These are phyloP conservation scores for Litsea cubeba DNA, from an alignment of 164 flowering plant species.

Conservation along the genomic window DNA sequence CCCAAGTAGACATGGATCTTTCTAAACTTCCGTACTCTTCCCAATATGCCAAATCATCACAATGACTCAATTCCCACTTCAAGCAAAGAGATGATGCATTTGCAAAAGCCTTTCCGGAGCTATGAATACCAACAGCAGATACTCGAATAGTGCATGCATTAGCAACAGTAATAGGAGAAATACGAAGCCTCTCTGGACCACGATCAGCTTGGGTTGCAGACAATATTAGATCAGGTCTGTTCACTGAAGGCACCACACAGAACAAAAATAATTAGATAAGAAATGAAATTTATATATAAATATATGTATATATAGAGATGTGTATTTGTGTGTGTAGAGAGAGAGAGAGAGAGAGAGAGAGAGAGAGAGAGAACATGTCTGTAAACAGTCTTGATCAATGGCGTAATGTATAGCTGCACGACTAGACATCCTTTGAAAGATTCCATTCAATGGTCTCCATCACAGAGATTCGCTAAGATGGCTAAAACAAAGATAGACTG, in stretches of 20 bases:
- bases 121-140: constrained; percentile 77
- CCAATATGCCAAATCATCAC: constrained; percentile 68
- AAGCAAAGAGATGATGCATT: constrained; percentile 83
- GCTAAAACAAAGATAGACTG: too few species aligned
- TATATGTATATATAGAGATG: not conserved
- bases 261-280: not conserved
- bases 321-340: too few species aligned
- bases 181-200: constrained; percentile 43
- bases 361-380: too few species aligned
- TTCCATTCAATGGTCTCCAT: too few species aligned
- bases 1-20: constrained; percentile 56
- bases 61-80: constrained; percentile 64
- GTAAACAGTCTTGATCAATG: too few species aligned
- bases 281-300: not conserved
- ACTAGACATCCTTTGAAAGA: too few species aligned
- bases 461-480: too few species aligned
- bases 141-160: constrained; percentile 77
- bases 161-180: constrained; percentile 67
- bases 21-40: constrained; percentile 28
- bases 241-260: constrained; percentile 36
- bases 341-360: too few species aligned
- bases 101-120: constrained; percentile 77
- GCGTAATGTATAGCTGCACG: too few species aligned
- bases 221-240: constrained; percentile 40
- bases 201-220: constrained; percentile 61